Evolutionary conservation across 2,329 filamentous ascomycete genomes (phyloP).

Genomic region (Pestalotiopsis sp.): DNA sequence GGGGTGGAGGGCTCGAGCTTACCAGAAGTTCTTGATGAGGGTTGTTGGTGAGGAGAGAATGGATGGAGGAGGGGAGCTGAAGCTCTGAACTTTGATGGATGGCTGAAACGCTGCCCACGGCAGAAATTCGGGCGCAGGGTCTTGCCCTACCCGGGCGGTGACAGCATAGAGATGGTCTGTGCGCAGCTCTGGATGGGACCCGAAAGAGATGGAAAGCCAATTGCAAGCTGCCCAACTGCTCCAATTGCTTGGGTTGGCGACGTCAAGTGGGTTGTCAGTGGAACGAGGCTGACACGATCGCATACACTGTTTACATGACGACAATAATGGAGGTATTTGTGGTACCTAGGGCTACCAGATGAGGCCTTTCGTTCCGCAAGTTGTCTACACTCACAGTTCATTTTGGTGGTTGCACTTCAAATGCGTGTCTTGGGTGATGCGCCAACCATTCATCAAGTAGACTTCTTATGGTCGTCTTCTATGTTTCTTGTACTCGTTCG

Average conservation of each 20-base stretch:
- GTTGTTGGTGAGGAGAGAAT: conserved; percentile 9
- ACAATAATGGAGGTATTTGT: not conserved
- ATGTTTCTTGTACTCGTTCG: too few relatives aligned
- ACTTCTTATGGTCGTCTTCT: too few relatives aligned
- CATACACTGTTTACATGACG: not conserved
- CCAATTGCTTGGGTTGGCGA: not conserved
- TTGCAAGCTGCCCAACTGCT: not conserved
- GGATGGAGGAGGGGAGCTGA: conserved; percentile 3
- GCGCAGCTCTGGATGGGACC: not conserved
- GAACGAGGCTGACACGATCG: not conserved
- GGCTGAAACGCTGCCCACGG: not conserved
- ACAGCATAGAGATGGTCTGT: not conserved
- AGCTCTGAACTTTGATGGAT: conserved; percentile 2
- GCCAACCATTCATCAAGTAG: too few relatives aligned
- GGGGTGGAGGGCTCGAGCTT: not conserved
- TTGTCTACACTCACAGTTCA: too few relatives aligned
- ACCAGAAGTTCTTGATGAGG: conserved; percentile 9
- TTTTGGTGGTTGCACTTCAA: too few relatives aligned
- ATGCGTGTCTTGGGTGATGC: too few relatives aligned
- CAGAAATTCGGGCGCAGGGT: conserved; percentile 8
- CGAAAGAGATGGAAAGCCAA: not conserved
- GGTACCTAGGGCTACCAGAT: not conserved
- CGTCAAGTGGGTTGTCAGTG: not conserved
- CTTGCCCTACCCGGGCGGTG: conserved; percentile 8
- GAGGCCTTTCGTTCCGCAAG: too few relatives aligned